Evolutionary conservation across 129 eudicot species (phyloP).

Genomic region (Arctium lappa): DNA sequence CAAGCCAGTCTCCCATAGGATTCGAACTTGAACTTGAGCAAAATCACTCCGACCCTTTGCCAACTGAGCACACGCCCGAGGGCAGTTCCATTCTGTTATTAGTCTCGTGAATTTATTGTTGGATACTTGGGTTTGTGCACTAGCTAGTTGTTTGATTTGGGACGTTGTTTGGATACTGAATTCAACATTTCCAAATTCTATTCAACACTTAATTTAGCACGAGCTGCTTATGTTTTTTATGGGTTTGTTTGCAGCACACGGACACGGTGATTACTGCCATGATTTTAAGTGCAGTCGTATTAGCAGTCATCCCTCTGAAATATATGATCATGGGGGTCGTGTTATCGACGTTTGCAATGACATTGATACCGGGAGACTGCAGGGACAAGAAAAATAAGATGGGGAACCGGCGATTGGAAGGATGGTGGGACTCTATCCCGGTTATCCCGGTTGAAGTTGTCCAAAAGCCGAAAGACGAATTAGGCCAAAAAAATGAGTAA

Average conservation of each 20-base stretch:
- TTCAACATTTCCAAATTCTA: background rate
- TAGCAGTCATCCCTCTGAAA: constrained; percentile 66
- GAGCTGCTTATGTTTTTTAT: background rate
- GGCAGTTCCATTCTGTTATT: too few species aligned
- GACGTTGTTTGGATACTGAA: background rate
- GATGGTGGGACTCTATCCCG: constrained; percentile 97
- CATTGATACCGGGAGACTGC: constrained; percentile 32
- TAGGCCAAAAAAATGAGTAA: constrained; percentile 24
- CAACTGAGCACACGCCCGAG: too few species aligned
- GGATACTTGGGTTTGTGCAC: too few species aligned
- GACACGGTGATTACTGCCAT: constrained; percentile 44
- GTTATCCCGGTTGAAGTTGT: constrained; percentile 58
- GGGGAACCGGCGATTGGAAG: constrained; percentile 63
- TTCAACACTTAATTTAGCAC: background rate
- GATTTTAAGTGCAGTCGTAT: constrained; percentile 37
- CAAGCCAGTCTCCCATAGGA: too few species aligned
- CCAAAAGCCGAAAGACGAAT: constrained; percentile 21
- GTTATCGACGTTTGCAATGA: constrained; percentile 35
- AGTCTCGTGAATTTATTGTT: too few species aligned
- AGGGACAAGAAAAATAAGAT: constrained; percentile 33
- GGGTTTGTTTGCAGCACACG: constrained; percentile 54
- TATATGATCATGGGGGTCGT: constrained; percentile 44
- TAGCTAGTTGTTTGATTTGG: too few species aligned
- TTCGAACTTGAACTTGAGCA: too few species aligned
- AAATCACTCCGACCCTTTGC: too few species aligned